Evolutionary conservation across 306 rosid genomes (phyloP), one percentile per base, ranked within the genome.

Genomic region (Trichosanthes cucumerina): DNA sequence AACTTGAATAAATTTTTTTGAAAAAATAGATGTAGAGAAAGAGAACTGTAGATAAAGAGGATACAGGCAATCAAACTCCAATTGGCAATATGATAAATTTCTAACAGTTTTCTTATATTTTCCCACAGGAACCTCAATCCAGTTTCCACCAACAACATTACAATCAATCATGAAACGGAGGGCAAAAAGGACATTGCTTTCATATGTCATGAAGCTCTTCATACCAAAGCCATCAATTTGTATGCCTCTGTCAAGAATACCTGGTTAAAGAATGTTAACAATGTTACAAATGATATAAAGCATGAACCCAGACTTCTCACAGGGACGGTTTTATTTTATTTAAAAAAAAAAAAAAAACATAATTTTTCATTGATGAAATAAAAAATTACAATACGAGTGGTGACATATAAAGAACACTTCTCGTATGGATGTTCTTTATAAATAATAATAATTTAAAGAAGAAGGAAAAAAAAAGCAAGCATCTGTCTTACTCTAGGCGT

Each of bases 141-240:
- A 95, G 79, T 95, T 95, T 18, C 98, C 98, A 63, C 98, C 98
- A 86, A 95, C 97, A 78, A 95, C 50, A 78, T 87, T 85, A 83
- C 97, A 85, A 82, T 95, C 98, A 79, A 95, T 89, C 98, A 95
- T 95, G 84, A 92, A 95, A 58, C 98, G 97, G 71, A 95, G 97
- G 68, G 97, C 95, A 89, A 91, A 95, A 66, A 95, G 93, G 84
- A 95, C 97, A 87, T 95, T 95, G 97, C 98, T 92, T 84, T 95
- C 98, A 82, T 89, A 95, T 76, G 98, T 95, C 92, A 92, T 80
- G 84, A 95, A 95, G 81, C 84, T 87, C 90, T 92, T 92, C 96
- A 84, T 84, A 62, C 98, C 98, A 81, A 92, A 76, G 52, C 97
- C 97, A 80, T 87, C 95, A 86, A 95, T 90, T 68, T 89, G 97